These are phyloP conservation scores for Neohortaea acidophila DNA, from an alignment of 495 filamentous ascomycete genomes.

Conservation along the genomic window DNA sequence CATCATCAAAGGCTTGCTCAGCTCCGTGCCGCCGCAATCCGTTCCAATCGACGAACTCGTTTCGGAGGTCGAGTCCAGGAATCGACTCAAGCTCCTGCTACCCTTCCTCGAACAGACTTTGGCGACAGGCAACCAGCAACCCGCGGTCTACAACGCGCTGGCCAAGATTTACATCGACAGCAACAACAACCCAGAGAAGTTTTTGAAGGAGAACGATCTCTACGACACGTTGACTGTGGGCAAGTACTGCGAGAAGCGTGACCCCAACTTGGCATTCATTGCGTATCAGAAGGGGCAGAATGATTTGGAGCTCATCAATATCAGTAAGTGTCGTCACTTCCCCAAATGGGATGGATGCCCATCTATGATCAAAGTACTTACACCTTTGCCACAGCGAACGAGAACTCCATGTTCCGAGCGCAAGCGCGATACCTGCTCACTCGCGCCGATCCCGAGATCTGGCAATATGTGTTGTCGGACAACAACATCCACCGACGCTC, in stretches of 20 bases:
- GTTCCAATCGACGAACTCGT: slow-evolving; percentile 96
- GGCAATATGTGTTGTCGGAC: slow-evolving; percentile 82
- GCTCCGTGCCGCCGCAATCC: slow-evolving; percentile 64
- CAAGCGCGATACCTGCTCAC: slow-evolving; percentile 93
- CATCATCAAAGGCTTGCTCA: slow-evolving; percentile 88
- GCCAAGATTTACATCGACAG: slow-evolving; percentile 99
- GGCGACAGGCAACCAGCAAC: slow-evolving; percentile 84
- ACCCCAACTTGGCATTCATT: slow-evolving; percentile 92
- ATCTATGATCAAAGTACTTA: too few species aligned
- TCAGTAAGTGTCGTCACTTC: too few species aligned
- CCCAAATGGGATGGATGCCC: too few species aligned
- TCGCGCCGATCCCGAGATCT: slow-evolving; percentile 76
- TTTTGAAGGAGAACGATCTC: slow-evolving; percentile 93
- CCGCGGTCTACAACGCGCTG: slow-evolving; percentile 93
- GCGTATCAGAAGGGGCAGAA: slow-evolving; percentile 95
- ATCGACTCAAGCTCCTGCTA: slow-evolving; percentile 86
- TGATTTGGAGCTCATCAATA: slow-evolving; percentile 89
- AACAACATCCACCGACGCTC: slow-evolving; percentile 91
- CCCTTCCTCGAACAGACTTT: slow-evolving; percentile 93
- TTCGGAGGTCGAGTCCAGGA: slow-evolving; percentile 82
- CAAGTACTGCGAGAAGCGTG: slow-evolving; percentile 98
- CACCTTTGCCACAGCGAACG: too few species aligned
- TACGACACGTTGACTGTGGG: slow-evolving; percentile 88
- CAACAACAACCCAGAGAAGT: slow-evolving; percentile 97
- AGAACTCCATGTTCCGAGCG: slow-evolving; percentile 96